Base-by-base conservation (phyloP, 176 grass and related monocot species). In the Avena sativa region DNA sequence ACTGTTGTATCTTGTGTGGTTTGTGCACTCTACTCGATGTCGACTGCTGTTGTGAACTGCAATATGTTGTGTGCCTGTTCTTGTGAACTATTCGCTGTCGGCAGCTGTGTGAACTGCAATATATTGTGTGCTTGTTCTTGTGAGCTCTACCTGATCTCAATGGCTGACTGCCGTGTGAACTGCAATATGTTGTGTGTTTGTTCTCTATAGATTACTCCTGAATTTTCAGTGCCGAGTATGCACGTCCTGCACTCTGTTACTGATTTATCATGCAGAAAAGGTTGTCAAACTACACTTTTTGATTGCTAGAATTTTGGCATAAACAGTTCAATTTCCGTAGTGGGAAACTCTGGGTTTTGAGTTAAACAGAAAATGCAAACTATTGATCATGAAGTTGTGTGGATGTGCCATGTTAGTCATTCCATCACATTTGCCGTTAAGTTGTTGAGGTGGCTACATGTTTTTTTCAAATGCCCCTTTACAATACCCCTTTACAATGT, bases 101-200 rank as follows among this genome's bases (percentile, higher is more conserved):
- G 26, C 25, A 1, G 62, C 1, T 13, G 5, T 32, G 12, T 66
- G 26, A 66, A 30, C 25, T 15, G 26, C 26, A 32, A 32, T 34
- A 76, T 76, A 26, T 8, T 81, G 57, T 61, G 83, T 88, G 15
- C 17, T 51, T 71, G 59, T 80, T 84, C 26, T 55, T 19, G 55
- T 57, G 55, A 57, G 55, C 17, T 20, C 55, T 56, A 1, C 53
- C 28, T 28, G 28, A 28, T 28, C 28, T 57, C 55, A 12, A 2
- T 57, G 17, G 17, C 32, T 38, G 66, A 10, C 7, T 68, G 14
- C 6, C 0, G 66, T 19, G 9, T 71, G 68, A 72, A 40, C 69
- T 72, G 69, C 19, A 12, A 47, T 55, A 76, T 76, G 25, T 5
- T 81, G 57, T 77, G 78, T 85, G 26, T 6, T 51, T 71, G 59